phyloP scores from a whole-genome alignment of 805 yeast species.

The Pichia manshurica region DNA sequence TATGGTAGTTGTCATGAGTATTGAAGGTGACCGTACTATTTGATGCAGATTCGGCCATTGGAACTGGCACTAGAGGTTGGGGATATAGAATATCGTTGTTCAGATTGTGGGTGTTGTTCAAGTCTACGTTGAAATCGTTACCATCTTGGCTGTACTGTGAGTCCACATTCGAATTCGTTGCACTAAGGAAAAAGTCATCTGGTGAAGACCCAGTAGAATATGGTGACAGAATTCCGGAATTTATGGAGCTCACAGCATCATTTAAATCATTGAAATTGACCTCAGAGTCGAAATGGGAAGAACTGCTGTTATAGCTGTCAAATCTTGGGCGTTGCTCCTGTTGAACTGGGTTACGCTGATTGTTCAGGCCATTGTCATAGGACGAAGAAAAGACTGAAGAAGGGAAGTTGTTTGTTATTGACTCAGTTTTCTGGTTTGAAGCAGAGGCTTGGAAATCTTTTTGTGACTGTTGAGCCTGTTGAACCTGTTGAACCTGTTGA shows the following conservation, averaged over 20 bases:
- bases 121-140: slow-evolving; percentile 11
- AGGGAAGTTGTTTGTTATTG: neutral
- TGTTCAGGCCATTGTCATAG: neutral
- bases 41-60: slow-evolving; percentile 28
- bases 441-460: no score
- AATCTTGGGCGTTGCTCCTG: slow-evolving; percentile 13
- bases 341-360: neutral
- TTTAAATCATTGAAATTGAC: slow-evolving; percentile 28
- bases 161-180: slow-evolving; percentile 15
- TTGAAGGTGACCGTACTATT: slow-evolving; percentile 27
- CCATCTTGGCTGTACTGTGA: slow-evolving; percentile 16
- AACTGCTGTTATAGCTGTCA: slow-evolving; percentile 17
- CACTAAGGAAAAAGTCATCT: slow-evolving; percentile 28
- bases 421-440: neutral
- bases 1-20: slow-evolving; percentile 12
- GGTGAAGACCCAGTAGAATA: slow-evolving; percentile 35
- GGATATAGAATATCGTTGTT: slow-evolving; percentile 16
- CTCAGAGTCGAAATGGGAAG: slow-evolving; percentile 23
- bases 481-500: no score
- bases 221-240: slow-evolving; percentile 30
- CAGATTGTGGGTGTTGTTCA: slow-evolving; percentile 2
- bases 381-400: neutral
- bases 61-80: slow-evolving; percentile 18
- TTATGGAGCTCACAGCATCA: slow-evolving; percentile 27
- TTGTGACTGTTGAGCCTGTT: neutral